These are phyloP conservation scores for Colletotrichum sp. DNA, from an alignment of 2,329 filamentous ascomycete genomes.

Conservation along the genomic window DNA sequence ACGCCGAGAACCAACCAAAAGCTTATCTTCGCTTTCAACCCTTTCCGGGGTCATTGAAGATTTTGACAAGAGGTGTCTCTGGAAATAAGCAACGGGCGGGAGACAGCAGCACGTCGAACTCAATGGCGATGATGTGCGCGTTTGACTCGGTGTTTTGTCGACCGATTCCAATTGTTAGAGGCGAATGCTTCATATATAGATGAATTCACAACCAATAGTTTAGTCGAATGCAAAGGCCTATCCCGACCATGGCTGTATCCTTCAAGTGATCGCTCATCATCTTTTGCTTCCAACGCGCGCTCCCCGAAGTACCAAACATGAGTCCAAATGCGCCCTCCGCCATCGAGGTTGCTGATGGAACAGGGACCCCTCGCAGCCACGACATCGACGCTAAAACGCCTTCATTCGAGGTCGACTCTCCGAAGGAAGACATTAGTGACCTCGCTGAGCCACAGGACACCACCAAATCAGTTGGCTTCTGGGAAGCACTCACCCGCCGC, in stretches of 20 bases:
- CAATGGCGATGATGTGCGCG: background rate
- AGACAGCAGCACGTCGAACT: background rate
- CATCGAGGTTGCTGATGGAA: background rate
- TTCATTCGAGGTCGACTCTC: background rate
- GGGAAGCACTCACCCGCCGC: background rate
- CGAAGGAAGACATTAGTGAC: background rate
- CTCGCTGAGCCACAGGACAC: background rate
- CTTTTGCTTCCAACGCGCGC: rapidly evolving
- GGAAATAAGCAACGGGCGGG: background rate
- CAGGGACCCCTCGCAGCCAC: background rate
- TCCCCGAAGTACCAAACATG: background rate
- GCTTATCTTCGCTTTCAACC: background rate
- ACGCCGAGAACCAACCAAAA: background rate
- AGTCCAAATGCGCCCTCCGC: background rate
- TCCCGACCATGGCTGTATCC: rapidly evolving
- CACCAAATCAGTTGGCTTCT: background rate
- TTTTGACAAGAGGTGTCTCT: background rate
- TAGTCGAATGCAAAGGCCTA: background rate
- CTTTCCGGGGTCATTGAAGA: background rate
- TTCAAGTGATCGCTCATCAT: background rate
- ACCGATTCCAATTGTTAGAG: background rate
- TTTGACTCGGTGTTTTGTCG: background rate
- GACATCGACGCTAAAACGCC: background rate
- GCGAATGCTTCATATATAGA: background rate
- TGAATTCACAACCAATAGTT: background rate